Conservation (phyloP, 1,284 basidiomycete species). For the Xerocomus amazonicus region DNA sequence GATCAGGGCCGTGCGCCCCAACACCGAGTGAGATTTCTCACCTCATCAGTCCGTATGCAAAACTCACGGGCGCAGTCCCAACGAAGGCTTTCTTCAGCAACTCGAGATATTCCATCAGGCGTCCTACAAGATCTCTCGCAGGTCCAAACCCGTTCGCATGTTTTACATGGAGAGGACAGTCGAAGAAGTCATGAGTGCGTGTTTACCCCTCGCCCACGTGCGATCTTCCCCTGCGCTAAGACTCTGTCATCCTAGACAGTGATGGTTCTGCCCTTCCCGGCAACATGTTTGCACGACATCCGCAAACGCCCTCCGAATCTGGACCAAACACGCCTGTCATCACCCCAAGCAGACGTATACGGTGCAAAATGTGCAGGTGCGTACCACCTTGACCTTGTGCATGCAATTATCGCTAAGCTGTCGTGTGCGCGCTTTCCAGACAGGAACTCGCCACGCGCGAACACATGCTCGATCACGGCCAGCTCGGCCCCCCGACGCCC, state of each 20-base stretch:
- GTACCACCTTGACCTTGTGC: neutral
- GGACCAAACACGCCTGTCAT: constrained; percentile 54
- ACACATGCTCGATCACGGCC: constrained; percentile 89
- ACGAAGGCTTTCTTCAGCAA: constrained; percentile 74
- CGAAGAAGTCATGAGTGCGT: constrained; percentile 74
- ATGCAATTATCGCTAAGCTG: neutral
- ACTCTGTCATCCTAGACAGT: constrained; percentile 49
- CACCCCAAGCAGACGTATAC: constrained; percentile 58
- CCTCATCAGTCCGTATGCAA: neutral
- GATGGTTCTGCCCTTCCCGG: constrained; percentile 61
- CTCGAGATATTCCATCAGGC: constrained; percentile 75
- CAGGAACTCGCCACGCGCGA: constrained; percentile 84
- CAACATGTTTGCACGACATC: constrained; percentile 73
- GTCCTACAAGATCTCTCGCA: constrained; percentile 63
- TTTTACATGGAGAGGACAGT: constrained; percentile 78
- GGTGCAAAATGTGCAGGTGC: constrained; percentile 90
- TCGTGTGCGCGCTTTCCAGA: constrained; percentile 34
- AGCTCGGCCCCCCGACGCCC: constrained; percentile 64
- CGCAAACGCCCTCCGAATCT: constrained; percentile 62
- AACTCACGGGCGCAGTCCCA: constrained; percentile 53
- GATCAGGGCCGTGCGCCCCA: constrained; percentile 62
- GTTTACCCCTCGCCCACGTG: constrained; percentile 1
- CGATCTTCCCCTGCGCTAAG: constrained; percentile 5
- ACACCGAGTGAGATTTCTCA: constrained; percentile 55
- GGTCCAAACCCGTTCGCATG: constrained; percentile 69